Percentiles rank a stretch among this genome's conserved stretches.
phyloP scores from a whole-genome alignment of 257 asterid species.

The Solanum raphanifolium region DNA sequence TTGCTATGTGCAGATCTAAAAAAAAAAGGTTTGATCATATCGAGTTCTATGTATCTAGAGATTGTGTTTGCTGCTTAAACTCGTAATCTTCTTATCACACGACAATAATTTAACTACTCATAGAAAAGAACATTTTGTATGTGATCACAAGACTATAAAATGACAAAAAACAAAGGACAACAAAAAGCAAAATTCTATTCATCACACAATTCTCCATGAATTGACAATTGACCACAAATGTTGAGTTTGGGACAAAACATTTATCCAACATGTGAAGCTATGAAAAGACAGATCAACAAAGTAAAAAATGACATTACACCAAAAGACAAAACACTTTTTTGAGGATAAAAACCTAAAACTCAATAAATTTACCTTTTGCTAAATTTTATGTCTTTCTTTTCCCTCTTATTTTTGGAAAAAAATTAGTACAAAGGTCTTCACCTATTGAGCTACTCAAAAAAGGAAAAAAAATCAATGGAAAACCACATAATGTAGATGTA shows the following conservation, averaged over 20 bases:
- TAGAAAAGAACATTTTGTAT: background rate
- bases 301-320: background rate
- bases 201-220: background rate
- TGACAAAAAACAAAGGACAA: background rate
- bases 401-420: background rate
- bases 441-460: background rate
- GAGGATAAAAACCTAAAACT: background rate
- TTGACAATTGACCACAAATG: background rate
- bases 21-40: fast-evolving
- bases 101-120: background rate
- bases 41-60: background rate
- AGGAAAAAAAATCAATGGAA: background rate
- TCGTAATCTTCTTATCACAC: background rate
- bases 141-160: background rate
- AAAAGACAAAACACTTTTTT: background rate
- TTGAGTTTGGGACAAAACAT: background rate
- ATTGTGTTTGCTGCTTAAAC: background rate
- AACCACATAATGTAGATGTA: background rate
- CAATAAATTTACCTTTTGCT: background rate
- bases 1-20: fast-evolving
- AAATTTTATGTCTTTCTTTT: background rate
- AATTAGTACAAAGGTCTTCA: background rate
- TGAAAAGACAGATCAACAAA: background rate
- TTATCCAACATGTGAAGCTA: background rate
- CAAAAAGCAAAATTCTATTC: background rate